phyloP scores from a whole-genome alignment of 2,329 filamentous ascomycete species.

The Fusarium incarnatum region DNA sequence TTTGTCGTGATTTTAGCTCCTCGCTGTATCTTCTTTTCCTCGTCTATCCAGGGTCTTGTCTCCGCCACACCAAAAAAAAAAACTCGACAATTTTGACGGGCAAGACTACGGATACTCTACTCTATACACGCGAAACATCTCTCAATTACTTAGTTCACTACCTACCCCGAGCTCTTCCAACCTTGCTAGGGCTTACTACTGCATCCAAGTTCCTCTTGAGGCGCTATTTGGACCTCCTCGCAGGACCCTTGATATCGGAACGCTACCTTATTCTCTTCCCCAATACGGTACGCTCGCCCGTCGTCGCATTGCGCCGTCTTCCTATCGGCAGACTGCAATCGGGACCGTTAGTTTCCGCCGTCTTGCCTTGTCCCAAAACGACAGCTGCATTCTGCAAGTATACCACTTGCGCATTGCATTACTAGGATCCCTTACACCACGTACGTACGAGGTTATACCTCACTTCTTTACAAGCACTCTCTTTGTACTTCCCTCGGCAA shows the following conservation, averaged over 20 bases:
- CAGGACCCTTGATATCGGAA: conserved; percentile 25
- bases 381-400: conserved; percentile 18
- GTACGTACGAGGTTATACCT: conserved; percentile 26
- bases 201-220: conserved; percentile 1
- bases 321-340: conserved; percentile 20
- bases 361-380: conserved; percentile 5
- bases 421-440: conserved; percentile 29
- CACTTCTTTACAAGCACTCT: conserved; percentile 7
- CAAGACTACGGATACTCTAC: neutral
- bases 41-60: conserved; percentile 1
- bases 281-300: conserved; percentile 38
- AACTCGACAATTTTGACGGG: conserved; percentile 4
- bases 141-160: neutral
- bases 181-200: conserved; percentile 20
- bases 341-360: conserved; percentile 31
- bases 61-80: conserved; percentile 11
- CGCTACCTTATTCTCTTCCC: conserved; percentile 25
- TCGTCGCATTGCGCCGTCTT: conserved; percentile 41
- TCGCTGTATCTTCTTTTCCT: neutral
- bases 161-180: conserved; percentile 13
- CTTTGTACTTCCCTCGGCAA: conserved; percentile 35
- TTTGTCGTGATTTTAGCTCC: conserved; percentile 9
- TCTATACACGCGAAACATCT: conserved; percentile 1
- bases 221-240: conserved; percentile 10
- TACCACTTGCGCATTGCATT: conserved; percentile 25